These are phyloP conservation scores for Aegilops sharonensis DNA, from an alignment of 176 grass and related monocot genomes.

Conservation along the genomic window DNA sequence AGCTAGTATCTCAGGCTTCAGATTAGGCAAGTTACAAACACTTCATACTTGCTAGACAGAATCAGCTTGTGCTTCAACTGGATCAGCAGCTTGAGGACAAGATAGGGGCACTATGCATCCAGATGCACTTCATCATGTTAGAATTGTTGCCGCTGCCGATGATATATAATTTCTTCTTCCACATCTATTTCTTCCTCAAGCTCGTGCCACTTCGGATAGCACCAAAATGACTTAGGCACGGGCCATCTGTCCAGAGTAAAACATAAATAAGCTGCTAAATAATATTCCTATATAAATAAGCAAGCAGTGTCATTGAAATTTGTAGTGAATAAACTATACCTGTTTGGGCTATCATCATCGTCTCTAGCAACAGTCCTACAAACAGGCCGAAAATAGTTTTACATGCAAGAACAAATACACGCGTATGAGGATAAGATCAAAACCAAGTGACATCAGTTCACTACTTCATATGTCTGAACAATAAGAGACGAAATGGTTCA, in stretches of 20 bases:
- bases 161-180: not conserved
- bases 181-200: not conserved
- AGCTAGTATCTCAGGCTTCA: no score
- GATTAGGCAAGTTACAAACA: no score
- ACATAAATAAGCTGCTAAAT: not conserved
- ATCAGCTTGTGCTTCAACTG: no score
- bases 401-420: not conserved
- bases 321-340: not conserved
- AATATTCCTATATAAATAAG: no score
- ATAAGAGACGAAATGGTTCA: not conserved
- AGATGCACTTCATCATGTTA: no score
- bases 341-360: not conserved
- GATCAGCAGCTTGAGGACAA: no score
- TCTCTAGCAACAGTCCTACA: no score
- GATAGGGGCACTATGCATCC: no score
- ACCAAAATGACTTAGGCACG: not conserved
- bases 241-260: not conserved
- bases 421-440: not conserved
- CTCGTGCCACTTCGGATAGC: not conserved
- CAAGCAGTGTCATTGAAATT: not conserved
- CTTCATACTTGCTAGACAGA: no score
- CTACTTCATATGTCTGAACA: not conserved
- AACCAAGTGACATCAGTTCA: not conserved
- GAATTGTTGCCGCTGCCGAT: no score
- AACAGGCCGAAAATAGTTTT: no score